These are phyloP conservation scores for Aureobasidium leucospermi DNA, from an alignment of 2,329 filamentous ascomycete species.

Conservation along the genomic window DNA sequence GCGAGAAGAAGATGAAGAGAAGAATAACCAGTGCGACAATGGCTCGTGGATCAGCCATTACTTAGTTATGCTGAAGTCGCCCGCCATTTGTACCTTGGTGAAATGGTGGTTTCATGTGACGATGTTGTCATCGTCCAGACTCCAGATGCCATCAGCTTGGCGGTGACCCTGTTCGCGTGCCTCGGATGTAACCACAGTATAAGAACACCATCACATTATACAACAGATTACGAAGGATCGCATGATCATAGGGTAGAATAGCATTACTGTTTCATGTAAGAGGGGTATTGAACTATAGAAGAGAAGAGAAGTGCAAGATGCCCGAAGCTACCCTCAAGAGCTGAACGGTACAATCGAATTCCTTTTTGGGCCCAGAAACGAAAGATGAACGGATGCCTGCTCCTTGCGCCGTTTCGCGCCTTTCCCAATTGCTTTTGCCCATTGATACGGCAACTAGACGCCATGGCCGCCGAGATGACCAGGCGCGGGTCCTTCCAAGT, in stretches of 20 bases:
- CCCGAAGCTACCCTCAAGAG: background rate
- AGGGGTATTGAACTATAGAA: constrained; percentile 12
- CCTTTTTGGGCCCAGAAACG: constrained; percentile 1
- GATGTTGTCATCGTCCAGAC: background rate
- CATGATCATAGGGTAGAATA: background rate
- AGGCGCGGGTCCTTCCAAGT: constrained; percentile 45
- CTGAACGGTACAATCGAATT: background rate
- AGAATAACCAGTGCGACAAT: constrained; percentile 44
- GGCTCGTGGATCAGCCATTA: constrained; percentile 37
- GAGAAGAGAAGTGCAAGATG: constrained; percentile 4
- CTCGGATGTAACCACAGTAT: background rate
- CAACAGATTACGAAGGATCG: background rate
- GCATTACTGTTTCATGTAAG: constrained; percentile 10
- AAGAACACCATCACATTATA: background rate
- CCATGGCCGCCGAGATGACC: constrained; percentile 21
- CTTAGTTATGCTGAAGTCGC: background rate
- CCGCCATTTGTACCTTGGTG: constrained; percentile 12
- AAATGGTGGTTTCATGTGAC: background rate
- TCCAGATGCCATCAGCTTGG: background rate
- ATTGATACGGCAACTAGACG: constrained; percentile 8
- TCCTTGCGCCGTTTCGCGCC: constrained; percentile 5
- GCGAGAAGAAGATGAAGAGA: constrained; percentile 47
- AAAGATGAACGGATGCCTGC: background rate
- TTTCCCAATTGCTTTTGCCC: constrained; percentile 2
- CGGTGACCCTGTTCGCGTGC: background rate